Conservation (phyloP, 805 yeast species). For the Saturnispora sekii region DNA sequence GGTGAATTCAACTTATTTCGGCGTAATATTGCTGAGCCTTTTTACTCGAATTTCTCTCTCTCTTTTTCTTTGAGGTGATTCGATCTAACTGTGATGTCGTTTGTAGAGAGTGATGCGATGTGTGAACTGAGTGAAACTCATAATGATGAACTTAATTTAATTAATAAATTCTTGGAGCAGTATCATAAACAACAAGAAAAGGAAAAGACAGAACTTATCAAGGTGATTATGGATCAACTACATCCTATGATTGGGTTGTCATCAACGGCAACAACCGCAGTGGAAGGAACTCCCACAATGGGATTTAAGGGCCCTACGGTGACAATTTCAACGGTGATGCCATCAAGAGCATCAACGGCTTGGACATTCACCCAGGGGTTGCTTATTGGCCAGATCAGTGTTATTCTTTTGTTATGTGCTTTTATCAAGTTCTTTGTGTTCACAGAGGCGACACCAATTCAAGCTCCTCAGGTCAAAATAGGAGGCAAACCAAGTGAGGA, state of each 20-base stretch:
- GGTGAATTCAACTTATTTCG: not conserved
- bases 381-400: constrained; percentile 64
- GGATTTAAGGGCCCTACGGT: constrained; percentile 4
- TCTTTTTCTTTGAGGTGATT: not conserved
- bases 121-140: not conserved
- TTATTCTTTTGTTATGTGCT: constrained; percentile 49
- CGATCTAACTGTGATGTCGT: not conserved
- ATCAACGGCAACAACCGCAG: constrained; percentile 1
- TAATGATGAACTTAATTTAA: constrained; percentile 1
- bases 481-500: constrained; percentile 11
- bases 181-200: constrained; percentile 16
- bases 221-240: constrained; percentile 4
- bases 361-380: constrained; percentile 78
- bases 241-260: not conserved
- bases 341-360: constrained; percentile 10
- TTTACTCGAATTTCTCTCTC: not conserved
- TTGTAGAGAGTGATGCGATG: not conserved
- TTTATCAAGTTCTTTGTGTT: constrained; percentile 71
- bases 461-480: constrained; percentile 26
- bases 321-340: constrained; percentile 1
- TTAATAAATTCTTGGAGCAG: constrained; percentile 4
- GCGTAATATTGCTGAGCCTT: not conserved
- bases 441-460: constrained; percentile 45
- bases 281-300: constrained; percentile 8
- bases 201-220: constrained; percentile 2